These are phyloP conservation scores for Cystofilobasidium capitatum DNA, from an alignment of 768 basidiomycete genomes.

Conservation along the genomic window DNA sequence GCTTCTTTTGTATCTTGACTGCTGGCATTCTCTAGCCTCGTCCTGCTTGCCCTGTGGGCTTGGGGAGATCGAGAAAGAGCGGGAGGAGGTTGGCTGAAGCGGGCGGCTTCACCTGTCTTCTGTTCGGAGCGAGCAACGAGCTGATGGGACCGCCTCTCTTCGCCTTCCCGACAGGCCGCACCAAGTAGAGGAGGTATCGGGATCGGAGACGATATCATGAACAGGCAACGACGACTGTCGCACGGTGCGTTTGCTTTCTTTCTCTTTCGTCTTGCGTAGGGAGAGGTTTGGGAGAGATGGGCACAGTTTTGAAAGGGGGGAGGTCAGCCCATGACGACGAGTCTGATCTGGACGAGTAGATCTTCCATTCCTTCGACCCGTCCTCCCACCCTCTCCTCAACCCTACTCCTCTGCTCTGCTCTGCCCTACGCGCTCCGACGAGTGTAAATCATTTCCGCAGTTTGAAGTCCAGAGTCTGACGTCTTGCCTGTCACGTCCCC, in stretches of 20 bases:
- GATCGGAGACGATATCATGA: slow-evolving; percentile 68
- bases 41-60: neutral
- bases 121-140: neutral
- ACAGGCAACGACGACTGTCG: slow-evolving; percentile 67
- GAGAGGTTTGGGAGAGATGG: neutral
- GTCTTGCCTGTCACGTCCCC: neutral
- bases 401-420: neutral
- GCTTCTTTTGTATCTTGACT: neutral
- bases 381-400: neutral
- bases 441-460: slow-evolving; percentile 19
- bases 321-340: too few relatives aligned
- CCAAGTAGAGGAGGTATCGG: slow-evolving; percentile 60
- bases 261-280: neutral
- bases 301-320: too few relatives aligned
- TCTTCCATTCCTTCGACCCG: too few relatives aligned
- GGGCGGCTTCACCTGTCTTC: too few relatives aligned
- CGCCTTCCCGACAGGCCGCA: slow-evolving; percentile 49
- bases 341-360: too few relatives aligned
- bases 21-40: neutral
- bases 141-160: neutral
- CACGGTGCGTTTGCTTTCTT: slow-evolving; percentile 47
- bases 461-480: too few relatives aligned
- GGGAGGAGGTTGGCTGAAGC: neutral
- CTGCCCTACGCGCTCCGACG: neutral
- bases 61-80: neutral